phyloP scores from a whole-genome alignment of 352 stramenopile species.

The Halophytophthora polymorphica region DNA sequence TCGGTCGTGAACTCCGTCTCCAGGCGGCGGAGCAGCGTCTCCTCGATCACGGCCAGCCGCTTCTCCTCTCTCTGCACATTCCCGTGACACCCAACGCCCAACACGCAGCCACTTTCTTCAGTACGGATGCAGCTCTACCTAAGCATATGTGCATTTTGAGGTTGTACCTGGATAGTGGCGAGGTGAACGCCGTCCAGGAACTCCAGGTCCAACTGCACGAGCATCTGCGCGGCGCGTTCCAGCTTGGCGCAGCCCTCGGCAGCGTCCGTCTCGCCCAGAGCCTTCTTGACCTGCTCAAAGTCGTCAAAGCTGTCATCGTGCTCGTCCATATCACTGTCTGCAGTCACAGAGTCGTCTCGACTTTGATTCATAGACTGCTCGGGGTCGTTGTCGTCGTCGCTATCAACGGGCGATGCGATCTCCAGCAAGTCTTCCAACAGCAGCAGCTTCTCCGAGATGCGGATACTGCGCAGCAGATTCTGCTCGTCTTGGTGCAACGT shows the following conservation, averaged over 20 bases:
- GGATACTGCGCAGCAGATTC: conserved; percentile 61
- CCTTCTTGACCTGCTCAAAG: conserved; percentile 54
- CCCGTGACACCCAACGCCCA: conserved; percentile 2
- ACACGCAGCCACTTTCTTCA: neutral
- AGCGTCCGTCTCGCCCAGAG: conserved; percentile 26
- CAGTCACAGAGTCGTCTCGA: conserved; percentile 7
- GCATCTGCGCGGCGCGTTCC: conserved; percentile 67
- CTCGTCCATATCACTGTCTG: conserved; percentile 24
- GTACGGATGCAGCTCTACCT: neutral
- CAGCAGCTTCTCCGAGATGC: conserved; percentile 72
- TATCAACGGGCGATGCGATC: conserved; percentile 38
- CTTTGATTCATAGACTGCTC: neutral
- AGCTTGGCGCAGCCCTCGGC: conserved; percentile 67
- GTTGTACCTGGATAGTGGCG: conserved; percentile 54
- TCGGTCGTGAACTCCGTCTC: conserved; percentile 86
- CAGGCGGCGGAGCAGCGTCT: conserved; percentile 63
- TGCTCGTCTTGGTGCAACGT: conserved; percentile 45
- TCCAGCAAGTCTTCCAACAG: conserved; percentile 76
- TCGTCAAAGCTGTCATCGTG: conserved; percentile 72
- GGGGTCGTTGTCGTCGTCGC: conserved; percentile 17
- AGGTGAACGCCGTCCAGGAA: conserved; percentile 73
- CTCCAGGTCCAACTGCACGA: conserved; percentile 77
- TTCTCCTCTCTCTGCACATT: conserved; percentile 58
- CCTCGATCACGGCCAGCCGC: conserved; percentile 61
- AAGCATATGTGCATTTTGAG: neutral